Percentiles rank a stretch among this genome's conserved stretches.
These are phyloP conservation scores for Zygosaccharomyces gambellarensis DNA, from an alignment of 805 yeast genomes.

Conservation along the genomic window DNA sequence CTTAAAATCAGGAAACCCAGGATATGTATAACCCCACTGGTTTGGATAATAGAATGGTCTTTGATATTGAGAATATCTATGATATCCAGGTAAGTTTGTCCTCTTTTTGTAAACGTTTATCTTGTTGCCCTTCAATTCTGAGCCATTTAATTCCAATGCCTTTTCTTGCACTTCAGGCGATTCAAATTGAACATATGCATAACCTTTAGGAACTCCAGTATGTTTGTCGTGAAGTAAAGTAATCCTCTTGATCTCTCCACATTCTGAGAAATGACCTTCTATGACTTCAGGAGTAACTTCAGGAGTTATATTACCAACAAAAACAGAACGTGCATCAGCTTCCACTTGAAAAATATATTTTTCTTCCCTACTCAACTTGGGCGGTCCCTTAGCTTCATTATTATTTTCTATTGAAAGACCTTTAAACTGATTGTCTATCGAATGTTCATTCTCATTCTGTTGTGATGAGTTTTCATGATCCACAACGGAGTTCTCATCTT, in stretches of 20 bases:
- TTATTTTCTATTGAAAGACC: constrained; percentile 1
- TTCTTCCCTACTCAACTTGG: constrained; percentile 16
- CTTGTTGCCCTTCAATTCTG: constrained; percentile 43
- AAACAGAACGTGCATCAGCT: constrained; percentile 49
- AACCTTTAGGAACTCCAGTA: constrained; percentile 50
- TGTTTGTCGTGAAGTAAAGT: constrained; percentile 42
- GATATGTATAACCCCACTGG: constrained; percentile 7
- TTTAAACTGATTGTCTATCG: background rate
- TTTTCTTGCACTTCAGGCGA: constrained; percentile 38
- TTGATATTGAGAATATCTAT: constrained; percentile 9
- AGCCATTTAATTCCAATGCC: constrained; percentile 45
- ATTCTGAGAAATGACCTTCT: constrained; percentile 42
- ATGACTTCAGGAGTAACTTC: constrained; percentile 47
- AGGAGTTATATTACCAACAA: constrained; percentile 48
- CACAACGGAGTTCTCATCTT: background rate
- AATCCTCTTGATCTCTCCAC: constrained; percentile 47
- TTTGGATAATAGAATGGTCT: constrained; percentile 10
- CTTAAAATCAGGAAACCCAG: constrained; percentile 3
- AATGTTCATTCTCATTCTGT: background rate
- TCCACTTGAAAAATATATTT: constrained; percentile 36
- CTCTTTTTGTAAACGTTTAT: constrained; percentile 48
- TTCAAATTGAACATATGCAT: constrained; percentile 60
- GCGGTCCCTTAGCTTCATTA: constrained; percentile 1
- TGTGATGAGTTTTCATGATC: background rate
- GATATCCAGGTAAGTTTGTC: constrained; percentile 49